Evolutionary conservation across 2,329 filamentous ascomycete species (phyloP).

Genomic region (Fusarium circinatum): DNA sequence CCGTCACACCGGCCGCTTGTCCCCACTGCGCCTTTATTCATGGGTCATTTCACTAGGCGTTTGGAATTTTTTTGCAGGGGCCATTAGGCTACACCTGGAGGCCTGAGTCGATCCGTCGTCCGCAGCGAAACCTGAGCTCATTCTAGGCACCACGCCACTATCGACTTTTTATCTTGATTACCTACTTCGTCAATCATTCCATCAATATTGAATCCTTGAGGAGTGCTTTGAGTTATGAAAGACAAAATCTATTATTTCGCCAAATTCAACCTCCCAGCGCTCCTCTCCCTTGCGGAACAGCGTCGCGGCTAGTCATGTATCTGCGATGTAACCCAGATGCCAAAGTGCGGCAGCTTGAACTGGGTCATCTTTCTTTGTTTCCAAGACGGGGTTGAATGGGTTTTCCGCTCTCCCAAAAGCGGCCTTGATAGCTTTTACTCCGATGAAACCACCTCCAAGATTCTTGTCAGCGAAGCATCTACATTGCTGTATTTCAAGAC

Average conservation of each 20-base stretch:
- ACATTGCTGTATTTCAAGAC: neutral
- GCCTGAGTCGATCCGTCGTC: neutral
- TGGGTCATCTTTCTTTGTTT: neutral
- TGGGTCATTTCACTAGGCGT: neutral
- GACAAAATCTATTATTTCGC: neutral
- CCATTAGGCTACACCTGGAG: neutral
- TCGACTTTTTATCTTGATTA: neutral
- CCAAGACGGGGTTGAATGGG: neutral
- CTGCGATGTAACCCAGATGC: neutral
- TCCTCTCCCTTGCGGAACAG: neutral
- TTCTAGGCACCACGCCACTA: neutral
- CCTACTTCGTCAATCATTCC: neutral
- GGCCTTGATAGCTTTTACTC: neutral
- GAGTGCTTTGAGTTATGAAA: neutral
- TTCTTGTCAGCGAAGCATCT: neutral
- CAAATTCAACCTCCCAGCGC: neutral
- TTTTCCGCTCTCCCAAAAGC: rapidly evolving
- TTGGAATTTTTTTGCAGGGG: neutral
- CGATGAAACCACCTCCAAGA: neutral
- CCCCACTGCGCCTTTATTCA: neutral
- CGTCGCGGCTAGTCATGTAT: neutral
- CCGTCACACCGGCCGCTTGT: too few species aligned
- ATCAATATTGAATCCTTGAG: neutral
- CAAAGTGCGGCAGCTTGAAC: neutral
- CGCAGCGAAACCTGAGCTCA: neutral